A percentile compares a stretch with the other conserved stretches of the same genome.
phyloP scores from a whole-genome alignment of 2,329 filamentous ascomycete genomes.

The Penicillium sp. region DNA sequence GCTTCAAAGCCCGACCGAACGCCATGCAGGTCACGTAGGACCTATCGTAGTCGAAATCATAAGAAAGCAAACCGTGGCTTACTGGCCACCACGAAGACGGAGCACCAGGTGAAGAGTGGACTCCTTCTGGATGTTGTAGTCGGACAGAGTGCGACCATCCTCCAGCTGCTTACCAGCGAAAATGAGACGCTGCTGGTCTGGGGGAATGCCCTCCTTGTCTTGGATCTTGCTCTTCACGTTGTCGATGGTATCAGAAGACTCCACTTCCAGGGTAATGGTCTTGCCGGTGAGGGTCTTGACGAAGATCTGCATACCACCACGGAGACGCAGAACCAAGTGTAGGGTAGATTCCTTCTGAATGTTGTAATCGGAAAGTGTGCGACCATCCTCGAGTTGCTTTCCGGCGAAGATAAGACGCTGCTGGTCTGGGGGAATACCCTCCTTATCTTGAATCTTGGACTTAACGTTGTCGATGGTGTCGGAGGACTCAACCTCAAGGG shows the following conservation, averaged over 20 bases:
- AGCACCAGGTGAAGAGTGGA: slow-evolving; percentile 63
- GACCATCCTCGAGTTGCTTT: slow-evolving; percentile 90
- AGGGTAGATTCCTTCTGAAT: slow-evolving; percentile 90
- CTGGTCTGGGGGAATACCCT: slow-evolving; percentile 90
- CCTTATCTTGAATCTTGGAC: slow-evolving; percentile 78
- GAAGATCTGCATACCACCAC: slow-evolving; percentile 83
- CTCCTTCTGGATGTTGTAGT: slow-evolving; percentile 62
- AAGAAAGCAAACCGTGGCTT: slow-evolving; percentile 8
- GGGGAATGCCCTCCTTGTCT: slow-evolving; percentile 77
- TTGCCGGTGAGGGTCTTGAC: slow-evolving; percentile 79
- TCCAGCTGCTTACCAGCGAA: slow-evolving; percentile 68
- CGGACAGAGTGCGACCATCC: slow-evolving; percentile 52
- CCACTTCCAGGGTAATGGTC: slow-evolving; percentile 69
- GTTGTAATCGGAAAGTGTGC: slow-evolving; percentile 92
- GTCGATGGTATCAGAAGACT: slow-evolving; percentile 68
- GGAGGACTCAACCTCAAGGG: slow-evolving; percentile 81
- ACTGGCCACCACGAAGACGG: slow-evolving; percentile 46
- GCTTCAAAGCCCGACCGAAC: slow-evolving; percentile 37
- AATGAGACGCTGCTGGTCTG: slow-evolving; percentile 69
- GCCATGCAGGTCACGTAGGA: slow-evolving; percentile 36
- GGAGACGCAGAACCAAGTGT: slow-evolving; percentile 76
- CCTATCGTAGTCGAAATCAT: slow-evolving; percentile 27
- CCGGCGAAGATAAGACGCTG: slow-evolving; percentile 92
- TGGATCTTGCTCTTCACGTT: slow-evolving; percentile 74
- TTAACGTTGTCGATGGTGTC: slow-evolving; percentile 96